phyloP scores from a whole-genome alignment of 805 yeast genomes.

The Ogataea saltuana region DNA sequence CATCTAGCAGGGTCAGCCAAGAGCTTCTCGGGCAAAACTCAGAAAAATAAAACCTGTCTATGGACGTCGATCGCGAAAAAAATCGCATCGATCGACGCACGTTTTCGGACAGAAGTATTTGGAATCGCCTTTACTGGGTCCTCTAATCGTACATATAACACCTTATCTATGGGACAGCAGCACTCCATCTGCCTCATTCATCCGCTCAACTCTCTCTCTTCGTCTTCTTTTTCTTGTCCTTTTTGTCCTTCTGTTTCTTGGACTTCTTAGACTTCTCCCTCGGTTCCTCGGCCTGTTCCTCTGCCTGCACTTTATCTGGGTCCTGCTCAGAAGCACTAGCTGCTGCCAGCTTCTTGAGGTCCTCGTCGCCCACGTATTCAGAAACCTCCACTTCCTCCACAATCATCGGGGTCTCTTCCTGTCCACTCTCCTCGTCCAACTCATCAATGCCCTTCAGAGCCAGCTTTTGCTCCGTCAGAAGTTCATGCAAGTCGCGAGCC shows the following conservation, averaged over 20 bases:
- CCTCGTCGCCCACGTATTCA: conserved; percentile 35
- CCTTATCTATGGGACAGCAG: no score
- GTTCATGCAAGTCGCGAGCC: conserved; percentile 39
- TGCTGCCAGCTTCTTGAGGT: conserved; percentile 21
- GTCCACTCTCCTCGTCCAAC: conserved; percentile 9
- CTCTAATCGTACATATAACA: no score
- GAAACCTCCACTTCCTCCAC: conserved; percentile 46
- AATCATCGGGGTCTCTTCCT: conserved; percentile 32
- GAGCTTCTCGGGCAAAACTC: no score
- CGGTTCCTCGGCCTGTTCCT: conserved; percentile 9
- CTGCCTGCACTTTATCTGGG: conserved; percentile 5
- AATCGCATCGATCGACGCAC: conserved; percentile 5
- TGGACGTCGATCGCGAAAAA: neutral
- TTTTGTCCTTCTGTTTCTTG: conserved; percentile 12
- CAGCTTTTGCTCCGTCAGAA: conserved; percentile 39
- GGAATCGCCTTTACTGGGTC: neutral
- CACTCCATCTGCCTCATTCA: no score
- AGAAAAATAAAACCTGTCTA: neutral
- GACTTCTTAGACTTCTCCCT: conserved; percentile 17
- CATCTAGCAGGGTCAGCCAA: no score
- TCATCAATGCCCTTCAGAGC: conserved; percentile 36
- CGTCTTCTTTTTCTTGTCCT: conserved; percentile 7
- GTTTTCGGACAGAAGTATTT: neutral
- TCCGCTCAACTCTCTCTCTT: neutral
- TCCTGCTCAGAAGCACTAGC: conserved; percentile 17